These are phyloP conservation scores for Pseudohyphozyma bogoriensis DNA, from an alignment of 768 basidiomycete species.

Conservation along the genomic window DNA sequence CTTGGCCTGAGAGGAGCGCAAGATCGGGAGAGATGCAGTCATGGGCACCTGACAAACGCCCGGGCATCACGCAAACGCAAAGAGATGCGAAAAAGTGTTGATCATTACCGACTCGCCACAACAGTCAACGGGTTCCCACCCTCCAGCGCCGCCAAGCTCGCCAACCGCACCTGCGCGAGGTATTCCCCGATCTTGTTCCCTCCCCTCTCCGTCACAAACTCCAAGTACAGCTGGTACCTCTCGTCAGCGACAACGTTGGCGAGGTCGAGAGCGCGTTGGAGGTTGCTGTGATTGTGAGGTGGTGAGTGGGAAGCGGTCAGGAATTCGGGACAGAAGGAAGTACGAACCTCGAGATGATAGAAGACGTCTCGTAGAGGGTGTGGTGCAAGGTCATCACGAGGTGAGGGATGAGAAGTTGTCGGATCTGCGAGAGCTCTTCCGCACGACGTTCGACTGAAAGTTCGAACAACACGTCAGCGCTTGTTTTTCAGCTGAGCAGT, in stretches of 20 bases:
- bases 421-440: slow-evolving; percentile 64
- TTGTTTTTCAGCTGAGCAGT: too few relatives aligned
- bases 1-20: too few relatives aligned
- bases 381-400: slow-evolving; percentile 75
- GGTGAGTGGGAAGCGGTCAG: neutral
- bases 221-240: slow-evolving; percentile 71
- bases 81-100: too few relatives aligned
- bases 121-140: slow-evolving; percentile 8
- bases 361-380: slow-evolving; percentile 55
- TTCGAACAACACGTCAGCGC: neutral
- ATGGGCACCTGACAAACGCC: too few relatives aligned
- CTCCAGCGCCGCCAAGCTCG: slow-evolving; percentile 58
- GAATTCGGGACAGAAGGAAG: neutral
- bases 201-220: slow-evolving; percentile 55
- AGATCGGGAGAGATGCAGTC: too few relatives aligned
- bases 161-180: slow-evolving; percentile 59
- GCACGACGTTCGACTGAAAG: slow-evolving; percentile 43
- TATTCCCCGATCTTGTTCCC: slow-evolving; percentile 61
- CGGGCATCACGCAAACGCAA: too few relatives aligned
- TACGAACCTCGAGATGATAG: slow-evolving; percentile 56
- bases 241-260: slow-evolving; percentile 82
- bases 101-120: too few relatives aligned
- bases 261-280: slow-evolving; percentile 63
- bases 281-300: slow-evolving; percentile 47
- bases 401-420: slow-evolving; percentile 82